Percentiles rank a stretch among this genome's conserved stretches.
phyloP scores from a whole-genome alignment of 2,329 filamentous ascomycete genomes.

The Alternaria atra region DNA sequence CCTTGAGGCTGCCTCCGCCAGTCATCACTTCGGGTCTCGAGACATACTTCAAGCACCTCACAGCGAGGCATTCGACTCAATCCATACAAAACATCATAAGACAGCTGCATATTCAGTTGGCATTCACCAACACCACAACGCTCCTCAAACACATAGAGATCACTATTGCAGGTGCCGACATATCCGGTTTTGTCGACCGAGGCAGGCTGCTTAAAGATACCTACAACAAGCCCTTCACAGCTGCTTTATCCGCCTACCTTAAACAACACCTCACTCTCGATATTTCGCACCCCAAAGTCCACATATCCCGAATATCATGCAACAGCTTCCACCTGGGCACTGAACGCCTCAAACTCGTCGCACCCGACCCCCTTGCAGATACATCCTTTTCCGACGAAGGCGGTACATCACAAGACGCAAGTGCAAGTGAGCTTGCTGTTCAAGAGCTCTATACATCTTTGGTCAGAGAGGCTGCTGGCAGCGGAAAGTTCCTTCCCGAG shows the following conservation, averaged over 20 bases:
- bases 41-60: slow-evolving; percentile 68
- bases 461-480: slow-evolving; percentile 44
- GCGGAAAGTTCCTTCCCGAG: slow-evolving; percentile 42
- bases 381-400: slow-evolving; percentile 36
- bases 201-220: slow-evolving; percentile 32
- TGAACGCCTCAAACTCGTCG: slow-evolving; percentile 52
- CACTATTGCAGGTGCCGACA: slow-evolving; percentile 53
- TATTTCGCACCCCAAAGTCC: slow-evolving; percentile 50
- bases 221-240: slow-evolving; percentile 48
- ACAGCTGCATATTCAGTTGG: slow-evolving; percentile 48
- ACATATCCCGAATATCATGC: slow-evolving; percentile 54
- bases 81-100: slow-evolving; percentile 43
- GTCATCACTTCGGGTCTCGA: slow-evolving; percentile 59
- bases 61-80: slow-evolving; percentile 44
- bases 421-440: slow-evolving; percentile 44
- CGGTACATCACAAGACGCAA: slow-evolving; percentile 33
- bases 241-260: slow-evolving; percentile 52
- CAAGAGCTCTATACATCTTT: slow-evolving; percentile 44
- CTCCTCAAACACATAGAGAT: slow-evolving; percentile 56
- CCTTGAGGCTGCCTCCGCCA: slow-evolving; percentile 54
- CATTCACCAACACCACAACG: slow-evolving; percentile 40
- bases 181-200: slow-evolving; percentile 46
- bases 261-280: slow-evolving; percentile 54
- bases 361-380: slow-evolving; percentile 38
- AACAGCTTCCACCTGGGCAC: slow-evolving; percentile 52